Evolutionary conservation across 2,329 filamentous ascomycete genomes (phyloP).

Genomic region (Fusarium duplospermum): DNA sequence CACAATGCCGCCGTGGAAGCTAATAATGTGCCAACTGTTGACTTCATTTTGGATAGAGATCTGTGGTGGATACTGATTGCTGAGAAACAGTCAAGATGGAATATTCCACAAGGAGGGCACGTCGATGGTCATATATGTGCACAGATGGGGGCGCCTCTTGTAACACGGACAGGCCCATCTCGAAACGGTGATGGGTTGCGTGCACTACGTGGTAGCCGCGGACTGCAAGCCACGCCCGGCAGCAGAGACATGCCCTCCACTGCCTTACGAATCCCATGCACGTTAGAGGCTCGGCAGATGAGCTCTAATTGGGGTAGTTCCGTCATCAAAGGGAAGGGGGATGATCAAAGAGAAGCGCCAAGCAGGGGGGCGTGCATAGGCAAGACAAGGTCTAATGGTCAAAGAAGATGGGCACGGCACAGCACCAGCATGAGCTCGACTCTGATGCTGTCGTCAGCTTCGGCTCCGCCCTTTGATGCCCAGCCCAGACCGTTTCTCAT

Average conservation of each 20-base stretch:
- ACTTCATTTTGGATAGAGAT: slow-evolving; percentile 31
- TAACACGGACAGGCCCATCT: slow-evolving; percentile 12
- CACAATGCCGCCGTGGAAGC: slow-evolving; percentile 29
- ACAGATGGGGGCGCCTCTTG: slow-evolving; percentile 24
- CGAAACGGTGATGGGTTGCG: slow-evolving; percentile 20
- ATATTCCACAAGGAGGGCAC: slow-evolving; percentile 16
- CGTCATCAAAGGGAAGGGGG: slow-evolving; percentile 19
- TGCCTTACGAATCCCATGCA: slow-evolving; percentile 19
- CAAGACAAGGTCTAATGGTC: background rate
- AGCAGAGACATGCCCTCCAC: background rate
- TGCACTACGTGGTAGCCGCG: slow-evolving; percentile 10
- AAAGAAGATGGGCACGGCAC: background rate
- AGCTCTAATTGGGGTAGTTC: slow-evolving; percentile 11
- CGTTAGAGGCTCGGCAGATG: slow-evolving; percentile 27
- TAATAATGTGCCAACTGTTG: slow-evolving; percentile 25
- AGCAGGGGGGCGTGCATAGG: background rate
- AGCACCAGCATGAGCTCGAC: background rate
- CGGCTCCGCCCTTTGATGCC: slow-evolving; percentile 22
- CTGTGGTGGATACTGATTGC: background rate
- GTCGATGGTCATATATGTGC: slow-evolving; percentile 25
- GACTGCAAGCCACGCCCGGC: slow-evolving; percentile 23
- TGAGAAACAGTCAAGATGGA: slow-evolving; percentile 2
- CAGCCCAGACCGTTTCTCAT: slow-evolving; percentile 2
- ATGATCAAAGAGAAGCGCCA: slow-evolving; percentile 2
- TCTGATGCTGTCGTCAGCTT: slow-evolving; percentile 19